Base-by-base conservation (phyloP, 352 stramenopile genomes). In the Globisporangium acanthophoron region DNA sequence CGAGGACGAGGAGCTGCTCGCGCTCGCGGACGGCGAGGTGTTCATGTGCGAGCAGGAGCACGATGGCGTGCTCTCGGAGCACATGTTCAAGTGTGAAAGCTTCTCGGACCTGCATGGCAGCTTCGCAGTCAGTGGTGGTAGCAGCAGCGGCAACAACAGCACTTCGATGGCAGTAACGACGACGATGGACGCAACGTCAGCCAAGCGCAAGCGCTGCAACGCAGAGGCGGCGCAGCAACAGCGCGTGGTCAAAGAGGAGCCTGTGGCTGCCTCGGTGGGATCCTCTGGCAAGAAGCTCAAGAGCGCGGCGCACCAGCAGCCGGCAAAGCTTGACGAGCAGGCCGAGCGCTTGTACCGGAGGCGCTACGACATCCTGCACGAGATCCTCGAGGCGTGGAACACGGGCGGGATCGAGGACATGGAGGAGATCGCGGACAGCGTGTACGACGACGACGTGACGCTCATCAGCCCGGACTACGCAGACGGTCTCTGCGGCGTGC, bases 351-450 rank as follows among this genome's bases (percentile, higher is more conserved):
- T 78, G n/a, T 89, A 78, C 56, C 73, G 76, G 59, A 66, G 77
- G 49, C 76, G 81, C 50, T 87, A 87, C 58, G 77, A 89, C 55
- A 88, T 89, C 11, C 39, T 91, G 56, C 77, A 91, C 53, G 77
- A 76, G 33, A 91, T 91, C 37, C 54, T 89, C 37, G 79, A 89
- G 56, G 79, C 81, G 20, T 91, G 81, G 81, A 91, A 91, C 70
- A 91, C 81, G 2, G 81, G 81, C 51, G 81, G 74, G 58, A 87
- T 91, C 41, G 81, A 91, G 65, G 81, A 91, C 62, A 74, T 91
- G 64, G 81, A 91, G 55, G 81, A 91, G 65, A 89, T 91, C 43
- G 81, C 81, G 18, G 75, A 83, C 57, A 80, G 74, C 24, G 81
- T 91, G 45, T 91, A 91, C 61, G 77, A 89, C 59, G 35, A 76